phyloP scores from a whole-genome alignment of 2,329 filamentous ascomycete genomes.

The Pseudomassariella vexata region DNA sequence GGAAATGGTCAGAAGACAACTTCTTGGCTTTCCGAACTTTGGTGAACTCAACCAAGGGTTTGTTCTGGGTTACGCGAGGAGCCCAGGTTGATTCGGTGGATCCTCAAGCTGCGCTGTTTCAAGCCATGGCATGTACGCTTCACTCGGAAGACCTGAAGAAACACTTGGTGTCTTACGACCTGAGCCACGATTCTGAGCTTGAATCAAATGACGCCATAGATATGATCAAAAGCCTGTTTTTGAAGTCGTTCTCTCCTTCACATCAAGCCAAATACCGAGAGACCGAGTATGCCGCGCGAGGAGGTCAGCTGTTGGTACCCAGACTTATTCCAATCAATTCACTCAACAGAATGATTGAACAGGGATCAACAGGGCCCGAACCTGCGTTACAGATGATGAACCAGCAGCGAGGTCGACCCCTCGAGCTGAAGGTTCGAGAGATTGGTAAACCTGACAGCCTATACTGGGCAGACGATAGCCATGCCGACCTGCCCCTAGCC shows the following conservation, averaged over 20 bases:
- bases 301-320: conserved; percentile 34
- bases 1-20: conserved; percentile 28
- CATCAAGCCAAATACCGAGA: conserved; percentile 21
- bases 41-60: conserved; percentile 15
- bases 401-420: conserved; percentile 8
- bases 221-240: conserved; percentile 20
- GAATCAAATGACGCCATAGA: conserved; percentile 7
- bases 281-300: conserved; percentile 36
- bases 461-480: conserved; percentile 12
- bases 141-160: conserved; percentile 43
- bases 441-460: conserved; percentile 9
- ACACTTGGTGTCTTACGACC: conserved; percentile 36
- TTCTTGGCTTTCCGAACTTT: conserved; percentile 37
- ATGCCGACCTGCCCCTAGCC: conserved; percentile 12
- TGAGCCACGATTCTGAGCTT: conserved; percentile 19
- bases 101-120: conserved; percentile 32
- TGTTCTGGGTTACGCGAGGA: conserved; percentile 16
- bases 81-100: conserved; percentile 17
- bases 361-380: conserved; percentile 8
- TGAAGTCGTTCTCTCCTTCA: conserved; percentile 9
- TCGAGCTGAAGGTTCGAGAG: conserved; percentile 11
- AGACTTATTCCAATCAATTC: conserved; percentile 32
- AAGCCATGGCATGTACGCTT: conserved; percentile 41
- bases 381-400: conserved; percentile 9
- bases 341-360: conserved; percentile 41